phyloP scores from a whole-genome alignment of 768 basidiomycete species.

The Boletus sp. region DNA sequence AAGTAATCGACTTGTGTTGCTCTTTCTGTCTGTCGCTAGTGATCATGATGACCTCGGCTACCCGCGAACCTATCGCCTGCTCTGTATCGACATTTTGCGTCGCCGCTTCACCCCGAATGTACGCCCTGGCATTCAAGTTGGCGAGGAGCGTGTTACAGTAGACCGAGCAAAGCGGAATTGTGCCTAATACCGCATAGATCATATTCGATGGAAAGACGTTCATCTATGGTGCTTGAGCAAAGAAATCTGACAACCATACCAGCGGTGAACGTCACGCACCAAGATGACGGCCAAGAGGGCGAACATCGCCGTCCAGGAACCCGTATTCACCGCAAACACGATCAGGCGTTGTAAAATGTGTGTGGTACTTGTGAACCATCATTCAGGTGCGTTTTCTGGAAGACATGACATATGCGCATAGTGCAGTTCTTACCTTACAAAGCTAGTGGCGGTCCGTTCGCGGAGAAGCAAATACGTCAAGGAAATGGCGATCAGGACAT shows the following conservation, averaged over 20 bases:
- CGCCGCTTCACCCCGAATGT: neutral
- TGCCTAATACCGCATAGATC: neutral
- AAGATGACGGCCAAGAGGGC: constrained; percentile 38
- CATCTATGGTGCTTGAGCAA: neutral
- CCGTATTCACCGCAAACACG: constrained; percentile 18
- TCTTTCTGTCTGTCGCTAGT: neutral
- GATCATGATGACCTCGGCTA: neutral
- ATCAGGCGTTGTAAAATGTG: constrained; percentile 8
- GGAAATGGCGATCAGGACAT: constrained; percentile 2
- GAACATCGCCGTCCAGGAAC: constrained; percentile 49
- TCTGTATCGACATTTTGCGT: neutral
- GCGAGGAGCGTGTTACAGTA: constrained; percentile 21
- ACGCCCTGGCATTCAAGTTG: constrained; percentile 11
- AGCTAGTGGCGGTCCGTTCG: neutral
- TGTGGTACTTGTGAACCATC: neutral
- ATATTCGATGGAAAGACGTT: neutral
- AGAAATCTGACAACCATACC: neutral
- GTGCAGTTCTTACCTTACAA: neutral
- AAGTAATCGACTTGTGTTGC: neutral
- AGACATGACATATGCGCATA: too few species aligned
- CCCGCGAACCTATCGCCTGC: neutral
- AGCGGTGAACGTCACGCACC: neutral
- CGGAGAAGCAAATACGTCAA: constrained; percentile 6
- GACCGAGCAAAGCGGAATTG: constrained; percentile 3
- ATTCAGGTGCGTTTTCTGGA: neutral